Evolutionary conservation across 805 yeast genomes (phyloP).

Genomic region (Saccharomycopsis oosterbeekiorum): DNA sequence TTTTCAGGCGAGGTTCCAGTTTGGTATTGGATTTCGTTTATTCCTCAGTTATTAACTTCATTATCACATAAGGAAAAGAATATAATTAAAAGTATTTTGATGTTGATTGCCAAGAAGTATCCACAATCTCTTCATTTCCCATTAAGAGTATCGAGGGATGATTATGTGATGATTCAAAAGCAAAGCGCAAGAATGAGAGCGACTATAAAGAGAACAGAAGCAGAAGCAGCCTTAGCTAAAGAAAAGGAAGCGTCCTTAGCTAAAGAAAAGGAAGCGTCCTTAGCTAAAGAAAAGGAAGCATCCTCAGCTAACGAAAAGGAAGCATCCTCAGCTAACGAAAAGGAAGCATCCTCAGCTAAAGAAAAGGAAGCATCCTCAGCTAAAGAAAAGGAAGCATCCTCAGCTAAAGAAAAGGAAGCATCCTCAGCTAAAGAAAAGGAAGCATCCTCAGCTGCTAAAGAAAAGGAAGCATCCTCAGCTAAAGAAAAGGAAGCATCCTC

Average conservation of each 20-base stretch:
- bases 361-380: neutral
- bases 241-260: neutral
- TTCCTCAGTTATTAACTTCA: constrained; percentile 86
- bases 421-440: neutral
- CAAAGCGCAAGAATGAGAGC: constrained; percentile 29
- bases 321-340: neutral
- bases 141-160: constrained; percentile 88
- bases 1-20: constrained; percentile 95
- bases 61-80: constrained; percentile 85
- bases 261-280: neutral
- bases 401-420: neutral
- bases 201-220: neutral
- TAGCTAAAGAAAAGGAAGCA: neutral
- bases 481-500: neutral
- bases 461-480: neutral
- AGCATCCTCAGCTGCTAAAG: neutral
- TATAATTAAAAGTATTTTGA: constrained; percentile 75
- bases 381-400: neutral
- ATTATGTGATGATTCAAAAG: constrained; percentile 75
- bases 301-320: neutral
- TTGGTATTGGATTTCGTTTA: constrained; percentile 98
- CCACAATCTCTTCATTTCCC: constrained; percentile 98
- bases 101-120: constrained; percentile 87
- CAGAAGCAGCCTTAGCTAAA: neutral
- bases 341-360: neutral